Conservation (phyloP, 805 yeast species). For the Yarrowia deformans region DNA sequence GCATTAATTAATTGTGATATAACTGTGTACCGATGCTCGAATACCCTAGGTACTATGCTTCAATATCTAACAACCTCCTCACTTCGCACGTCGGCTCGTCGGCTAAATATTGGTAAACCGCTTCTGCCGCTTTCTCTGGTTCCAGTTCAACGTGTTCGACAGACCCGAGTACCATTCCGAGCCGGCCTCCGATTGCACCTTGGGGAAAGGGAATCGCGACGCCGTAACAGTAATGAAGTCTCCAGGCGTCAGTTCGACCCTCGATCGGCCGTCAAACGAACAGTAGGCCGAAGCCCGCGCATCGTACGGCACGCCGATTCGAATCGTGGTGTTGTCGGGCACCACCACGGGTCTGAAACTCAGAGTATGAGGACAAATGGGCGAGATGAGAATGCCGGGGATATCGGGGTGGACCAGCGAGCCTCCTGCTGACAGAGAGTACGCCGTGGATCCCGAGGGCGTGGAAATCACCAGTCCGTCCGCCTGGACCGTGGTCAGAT, state of each 20-base stretch:
- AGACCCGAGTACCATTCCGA: constrained; percentile 78
- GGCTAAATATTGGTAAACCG: constrained; percentile 56
- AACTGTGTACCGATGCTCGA: too few relatives aligned
- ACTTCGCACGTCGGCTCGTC: background rate
- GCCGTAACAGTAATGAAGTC: constrained; percentile 87
- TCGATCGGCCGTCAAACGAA: constrained; percentile 89
- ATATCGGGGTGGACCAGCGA: constrained; percentile 92
- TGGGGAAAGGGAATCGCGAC: constrained; percentile 91
- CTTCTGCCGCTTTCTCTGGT: constrained; percentile 85
- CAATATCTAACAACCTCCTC: background rate
- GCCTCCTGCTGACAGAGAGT: constrained; percentile 92
- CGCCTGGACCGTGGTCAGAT: constrained; percentile 67
- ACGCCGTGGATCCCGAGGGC: constrained; percentile 83
- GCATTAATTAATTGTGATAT: too few relatives aligned
- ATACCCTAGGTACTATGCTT: too few relatives aligned
- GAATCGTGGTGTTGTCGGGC: constrained; percentile 85
- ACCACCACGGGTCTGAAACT: constrained; percentile 88
- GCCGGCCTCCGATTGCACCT: constrained; percentile 66
- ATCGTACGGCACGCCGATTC: constrained; percentile 78
- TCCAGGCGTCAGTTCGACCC: constrained; percentile 82
- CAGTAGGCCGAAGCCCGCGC: constrained; percentile 96
- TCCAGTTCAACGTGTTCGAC: constrained; percentile 92
- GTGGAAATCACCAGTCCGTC: constrained; percentile 71
- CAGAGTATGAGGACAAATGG: constrained; percentile 88
- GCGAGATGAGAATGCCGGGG: constrained; percentile 87